A percentile compares a stretch with the other conserved stretches of the same genome.
phyloP scores from a whole-genome alignment of 2,329 filamentous ascomycete genomes.

The Stagonosporopsis cucurbitacearum region DNA sequence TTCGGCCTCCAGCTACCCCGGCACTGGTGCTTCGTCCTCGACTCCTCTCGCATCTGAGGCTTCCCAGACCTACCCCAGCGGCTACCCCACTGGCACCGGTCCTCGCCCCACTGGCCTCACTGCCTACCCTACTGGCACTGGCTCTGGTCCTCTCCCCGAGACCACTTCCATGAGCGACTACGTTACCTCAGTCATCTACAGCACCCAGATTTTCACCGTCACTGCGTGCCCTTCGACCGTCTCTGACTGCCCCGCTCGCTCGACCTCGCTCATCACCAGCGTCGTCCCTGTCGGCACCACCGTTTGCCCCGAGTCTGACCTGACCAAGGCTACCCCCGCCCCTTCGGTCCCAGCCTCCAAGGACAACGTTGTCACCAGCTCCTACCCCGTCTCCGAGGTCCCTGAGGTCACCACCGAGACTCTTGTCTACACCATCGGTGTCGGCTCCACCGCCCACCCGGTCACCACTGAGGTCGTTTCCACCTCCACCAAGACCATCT shows the following conservation, averaged over 20 bases:
- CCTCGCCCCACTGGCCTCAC: slow-evolving; percentile 46
- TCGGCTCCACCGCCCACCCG: slow-evolving; percentile 53
- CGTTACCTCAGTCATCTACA: slow-evolving; percentile 53
- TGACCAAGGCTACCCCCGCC: slow-evolving; percentile 22
- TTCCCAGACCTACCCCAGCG: slow-evolving; percentile 15
- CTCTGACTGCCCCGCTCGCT: slow-evolving; percentile 47
- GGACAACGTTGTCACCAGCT: slow-evolving; percentile 23
- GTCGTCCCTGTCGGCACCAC: slow-evolving; percentile 52
- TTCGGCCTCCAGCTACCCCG: slow-evolving; percentile 10
- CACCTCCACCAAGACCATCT: slow-evolving; percentile 43
- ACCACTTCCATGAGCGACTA: slow-evolving; percentile 49
- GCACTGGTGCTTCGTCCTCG: slow-evolving; percentile 6
- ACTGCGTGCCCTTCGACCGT: slow-evolving; percentile 46
- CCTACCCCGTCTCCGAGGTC: slow-evolving; percentile 35
- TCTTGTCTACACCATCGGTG: slow-evolving; percentile 52
- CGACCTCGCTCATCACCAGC: slow-evolving; percentile 49
- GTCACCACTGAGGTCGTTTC: slow-evolving; percentile 48
- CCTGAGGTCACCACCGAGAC: slow-evolving; percentile 49
- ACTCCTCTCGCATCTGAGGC: slow-evolving; percentile 15
- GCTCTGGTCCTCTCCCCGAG: slow-evolving; percentile 40
- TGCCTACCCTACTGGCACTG: slow-evolving; percentile 14
- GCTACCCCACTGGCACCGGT: slow-evolving; percentile 37
- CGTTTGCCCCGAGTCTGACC: slow-evolving; percentile 47
- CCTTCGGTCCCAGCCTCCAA: slow-evolving; percentile 20
- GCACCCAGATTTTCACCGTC: slow-evolving; percentile 52